Evolutionary conservation across 2,329 filamentous ascomycete species (phyloP), one percentile per base, ranked within the genome.

Genomic region (Tolypocladium endophyticum): DNA sequence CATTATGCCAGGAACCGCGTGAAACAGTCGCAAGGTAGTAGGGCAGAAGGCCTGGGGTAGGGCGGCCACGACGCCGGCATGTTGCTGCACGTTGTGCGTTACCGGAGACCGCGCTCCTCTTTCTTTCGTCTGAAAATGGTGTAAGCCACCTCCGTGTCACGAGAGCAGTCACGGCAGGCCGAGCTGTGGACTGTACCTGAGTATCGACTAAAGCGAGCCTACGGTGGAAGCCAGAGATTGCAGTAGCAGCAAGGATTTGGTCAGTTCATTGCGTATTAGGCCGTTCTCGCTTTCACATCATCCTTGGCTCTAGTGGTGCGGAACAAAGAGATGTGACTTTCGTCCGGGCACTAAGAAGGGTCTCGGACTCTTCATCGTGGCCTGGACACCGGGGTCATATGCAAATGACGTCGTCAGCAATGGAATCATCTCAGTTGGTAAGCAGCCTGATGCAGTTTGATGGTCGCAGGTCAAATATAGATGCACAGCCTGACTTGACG

Each of bases 1-100:
- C 55, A 50, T 16, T 25, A 50, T 60, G 59, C 59, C 59, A 60
- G 59, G 59, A 60, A 60, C 59, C 59, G 55, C 45, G 57, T 43
- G 59, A 60, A 60, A 60, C 59, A 52, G 55, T 38, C 38, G 38
- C 35, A 39, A n/a, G 59, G 59, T 60, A 11, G 55, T 52, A 60
- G 55, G 55, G 39, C 59, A 58, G 59, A 38, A 47, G 59, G 39
- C 55, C 55, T 52, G 59, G 55, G 59, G 55, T n/a, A 47, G 55
- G 30, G 47, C 36, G 55, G 55, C 59, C 59, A 35, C 57, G 47
- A 54, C 47, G 25, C 57, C 57, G 45, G 43, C 58, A 52, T 56
- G 30, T 14, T 39, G 33, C 50, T 56, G 41, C 33, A 39, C 38
- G 53, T 56, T 12, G 47, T 38, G 25, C 41, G 41, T 36, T 30